These are phyloP conservation scores for Dothideomycetes sp. DNA, from an alignment of 2,329 filamentous ascomycete genomes.

Conservation along the genomic window DNA sequence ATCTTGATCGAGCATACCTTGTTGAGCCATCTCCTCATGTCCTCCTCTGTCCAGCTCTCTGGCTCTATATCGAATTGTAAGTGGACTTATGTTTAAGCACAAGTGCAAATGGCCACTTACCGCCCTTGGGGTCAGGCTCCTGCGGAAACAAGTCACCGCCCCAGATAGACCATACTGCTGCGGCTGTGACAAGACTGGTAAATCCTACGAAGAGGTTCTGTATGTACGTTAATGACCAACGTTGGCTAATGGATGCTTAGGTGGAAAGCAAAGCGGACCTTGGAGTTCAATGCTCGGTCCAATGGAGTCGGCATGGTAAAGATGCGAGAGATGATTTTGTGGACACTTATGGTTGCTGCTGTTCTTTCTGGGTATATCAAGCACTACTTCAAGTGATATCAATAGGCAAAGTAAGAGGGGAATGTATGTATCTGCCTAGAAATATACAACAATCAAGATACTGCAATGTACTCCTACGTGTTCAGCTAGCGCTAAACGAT, in stretches of 20 bases:
- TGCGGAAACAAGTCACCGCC: conserved; percentile 74
- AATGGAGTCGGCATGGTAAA: conserved; percentile 36
- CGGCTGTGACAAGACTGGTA: conserved; percentile 68
- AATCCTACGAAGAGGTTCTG: conserved; percentile 50
- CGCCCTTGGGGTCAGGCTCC: conserved; percentile 63
- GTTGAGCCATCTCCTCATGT: conserved; percentile 70
- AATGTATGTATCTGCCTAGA: background rate
- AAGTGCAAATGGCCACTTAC: conserved; percentile 30
- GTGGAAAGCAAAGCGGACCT: conserved; percentile 21
- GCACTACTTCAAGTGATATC: too few species aligned
- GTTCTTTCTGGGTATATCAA: background rate
- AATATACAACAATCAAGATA: background rate
- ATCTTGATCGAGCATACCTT: conserved; percentile 46
- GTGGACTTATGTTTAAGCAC: background rate
- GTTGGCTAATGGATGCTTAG: background rate
- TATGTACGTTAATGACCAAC: background rate
- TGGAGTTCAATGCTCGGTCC: conserved; percentile 34
- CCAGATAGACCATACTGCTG: conserved; percentile 76
- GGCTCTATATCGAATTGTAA: conserved; percentile 38
- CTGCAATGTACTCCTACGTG: background rate
- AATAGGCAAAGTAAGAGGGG: too few species aligned
- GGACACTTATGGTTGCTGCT: background rate
- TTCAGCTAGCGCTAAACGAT: too few species aligned
- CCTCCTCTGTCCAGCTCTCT: conserved; percentile 64
- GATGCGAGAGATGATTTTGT: background rate